A percentile compares a stretch with the other conserved stretches of the same genome.
These are phyloP conservation scores for Phytomonas sp. DNA, from an alignment of 208 protist genomes.

Conservation along the genomic window DNA sequence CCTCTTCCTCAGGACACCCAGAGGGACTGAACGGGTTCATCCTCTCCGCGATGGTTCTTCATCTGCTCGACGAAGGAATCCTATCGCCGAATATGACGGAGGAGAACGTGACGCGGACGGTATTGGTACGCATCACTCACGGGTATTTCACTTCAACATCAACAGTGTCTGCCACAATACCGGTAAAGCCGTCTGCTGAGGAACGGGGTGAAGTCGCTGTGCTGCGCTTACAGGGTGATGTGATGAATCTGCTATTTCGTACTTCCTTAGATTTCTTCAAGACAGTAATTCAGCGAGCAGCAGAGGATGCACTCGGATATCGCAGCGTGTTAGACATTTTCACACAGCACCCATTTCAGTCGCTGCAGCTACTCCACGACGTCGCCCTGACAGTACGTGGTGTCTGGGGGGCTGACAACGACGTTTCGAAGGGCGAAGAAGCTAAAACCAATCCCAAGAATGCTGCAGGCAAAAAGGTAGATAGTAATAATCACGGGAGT, in stretches of 20 bases:
- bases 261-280: slow-evolving; percentile 52
- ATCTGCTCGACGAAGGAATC: slow-evolving; percentile 64
- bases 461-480: background rate
- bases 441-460: background rate
- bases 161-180: background rate
- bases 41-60: slow-evolving; percentile 56
- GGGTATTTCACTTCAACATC: slow-evolving; percentile 35
- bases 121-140: slow-evolving; percentile 66
- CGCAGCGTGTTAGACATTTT: slow-evolving; percentile 40
- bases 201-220: slow-evolving; percentile 50
- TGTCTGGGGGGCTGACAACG: background rate
- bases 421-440: background rate
- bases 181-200: slow-evolving; percentile 26
- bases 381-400: slow-evolving; percentile 31
- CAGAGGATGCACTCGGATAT: slow-evolving; percentile 62
- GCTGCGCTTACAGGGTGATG: slow-evolving; percentile 53
- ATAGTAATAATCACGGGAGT: slow-evolving; percentile 11
- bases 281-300: slow-evolving; percentile 46
- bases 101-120: slow-evolving; percentile 62
- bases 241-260: slow-evolving; percentile 75
- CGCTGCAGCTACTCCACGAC: slow-evolving; percentile 55
- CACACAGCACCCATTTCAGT: slow-evolving; percentile 40
- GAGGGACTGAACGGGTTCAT: slow-evolving; percentile 76
- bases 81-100: slow-evolving; percentile 59
- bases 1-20: slow-evolving; percentile 41